These are phyloP conservation scores for Nakazawaea pomicola DNA, from an alignment of 805 yeast species.

Conservation along the genomic window DNA sequence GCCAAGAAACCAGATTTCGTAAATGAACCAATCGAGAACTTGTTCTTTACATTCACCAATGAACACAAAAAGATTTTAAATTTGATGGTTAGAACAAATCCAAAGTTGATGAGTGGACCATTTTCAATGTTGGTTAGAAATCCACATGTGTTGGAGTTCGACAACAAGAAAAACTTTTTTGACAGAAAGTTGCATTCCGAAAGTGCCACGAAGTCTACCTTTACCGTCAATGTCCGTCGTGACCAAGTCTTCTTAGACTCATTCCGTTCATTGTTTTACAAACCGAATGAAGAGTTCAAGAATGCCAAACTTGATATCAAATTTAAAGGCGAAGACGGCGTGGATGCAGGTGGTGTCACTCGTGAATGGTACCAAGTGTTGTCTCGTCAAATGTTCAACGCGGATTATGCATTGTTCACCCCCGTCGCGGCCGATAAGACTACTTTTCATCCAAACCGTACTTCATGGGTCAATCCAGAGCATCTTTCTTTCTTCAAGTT, in stretches of 20 bases:
- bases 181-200: constrained; percentile 63
- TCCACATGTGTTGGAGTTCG: constrained; percentile 88
- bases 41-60: constrained; percentile 84
- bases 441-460: constrained; percentile 91
- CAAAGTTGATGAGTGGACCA: constrained; percentile 94
- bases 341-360: constrained; percentile 97
- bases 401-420: constrained; percentile 86
- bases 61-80: constrained; percentile 84
- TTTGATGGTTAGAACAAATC: constrained; percentile 86
- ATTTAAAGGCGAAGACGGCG: constrained; percentile 93
- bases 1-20: constrained; percentile 61
- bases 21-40: constrained; percentile 67
- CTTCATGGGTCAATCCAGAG: constrained; percentile 90
- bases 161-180: constrained; percentile 85
- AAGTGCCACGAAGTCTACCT: constrained; percentile 36
- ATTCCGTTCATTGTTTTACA: constrained; percentile 75
- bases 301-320: constrained; percentile 68
- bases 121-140: constrained; percentile 84
- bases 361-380: constrained; percentile 97
- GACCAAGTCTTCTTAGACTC: constrained; percentile 92
- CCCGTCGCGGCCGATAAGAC: constrained; percentile 92
- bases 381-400: constrained; percentile 92
- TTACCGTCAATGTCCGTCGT: constrained; percentile 69
- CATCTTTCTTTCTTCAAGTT: constrained; percentile 90
- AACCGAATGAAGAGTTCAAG: constrained; percentile 67